Evolutionary conservation across 106 monocot genomes (phyloP).

Genomic region (Gastrodia elata): DNA sequence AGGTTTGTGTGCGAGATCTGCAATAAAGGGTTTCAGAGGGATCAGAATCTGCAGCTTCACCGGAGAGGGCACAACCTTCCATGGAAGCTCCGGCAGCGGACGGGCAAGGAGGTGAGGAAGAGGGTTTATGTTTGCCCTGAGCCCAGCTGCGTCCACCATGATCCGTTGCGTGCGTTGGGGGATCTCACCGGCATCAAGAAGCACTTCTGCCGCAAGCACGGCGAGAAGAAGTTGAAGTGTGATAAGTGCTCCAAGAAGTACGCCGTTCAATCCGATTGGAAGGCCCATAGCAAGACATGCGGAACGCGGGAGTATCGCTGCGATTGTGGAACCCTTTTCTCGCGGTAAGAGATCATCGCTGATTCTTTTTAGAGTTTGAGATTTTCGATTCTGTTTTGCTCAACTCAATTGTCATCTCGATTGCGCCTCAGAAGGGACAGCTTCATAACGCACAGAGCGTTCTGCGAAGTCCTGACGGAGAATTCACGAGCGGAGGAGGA

Average conservation of each 20-base stretch:
- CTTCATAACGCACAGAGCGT: conserved; percentile 37
- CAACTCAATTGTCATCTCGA: not conserved
- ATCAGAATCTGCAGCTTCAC: conserved; percentile 63
- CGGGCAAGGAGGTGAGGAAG: conserved; percentile 35
- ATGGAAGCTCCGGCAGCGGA: conserved; percentile 58
- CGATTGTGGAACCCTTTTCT: conserved; percentile 87
- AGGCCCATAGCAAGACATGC: conserved; percentile 75
- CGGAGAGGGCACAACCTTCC: conserved; percentile 55
- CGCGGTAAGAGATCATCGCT: conserved; percentile 24
- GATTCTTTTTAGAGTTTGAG: not conserved
- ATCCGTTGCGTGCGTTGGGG: conserved; percentile 49
- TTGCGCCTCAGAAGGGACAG: conserved; percentile 30
- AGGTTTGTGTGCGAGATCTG: conserved; percentile 69
- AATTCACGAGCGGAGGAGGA: conserved; percentile 11
- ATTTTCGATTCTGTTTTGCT: not conserved
- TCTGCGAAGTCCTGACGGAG: conserved; percentile 43
- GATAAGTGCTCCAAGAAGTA: conserved; percentile 74
- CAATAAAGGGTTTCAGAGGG: conserved; percentile 62
- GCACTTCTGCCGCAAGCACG: conserved; percentile 80
- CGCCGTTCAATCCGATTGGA: conserved; percentile 85
- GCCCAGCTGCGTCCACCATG: conserved; percentile 54
- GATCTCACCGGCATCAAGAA: conserved; percentile 86
- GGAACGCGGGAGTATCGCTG: conserved; percentile 82
- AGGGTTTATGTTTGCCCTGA: conserved; percentile 66
- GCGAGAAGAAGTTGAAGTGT: conserved; percentile 86